phyloP scores from a whole-genome alignment of 2,329 filamentous ascomycete genomes.

The Diaporthe ampelina region DNA sequence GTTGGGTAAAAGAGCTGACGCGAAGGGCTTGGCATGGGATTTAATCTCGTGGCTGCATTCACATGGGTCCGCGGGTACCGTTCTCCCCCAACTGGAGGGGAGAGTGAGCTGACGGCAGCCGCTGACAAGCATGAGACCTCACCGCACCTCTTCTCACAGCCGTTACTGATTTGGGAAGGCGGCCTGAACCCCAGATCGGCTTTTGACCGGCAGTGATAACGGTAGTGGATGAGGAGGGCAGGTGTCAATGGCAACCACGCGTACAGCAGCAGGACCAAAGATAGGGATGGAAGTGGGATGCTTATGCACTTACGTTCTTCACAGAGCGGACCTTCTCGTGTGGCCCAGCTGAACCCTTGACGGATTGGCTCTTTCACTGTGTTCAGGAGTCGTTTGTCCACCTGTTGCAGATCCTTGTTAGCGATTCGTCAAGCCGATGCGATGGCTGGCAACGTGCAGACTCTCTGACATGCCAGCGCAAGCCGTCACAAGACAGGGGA shows the following conservation, averaged over 20 bases:
- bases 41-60: slow-evolving; percentile 29
- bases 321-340: slow-evolving; percentile 93
- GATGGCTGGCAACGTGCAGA: slow-evolving; percentile 28
- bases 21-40: slow-evolving; percentile 30
- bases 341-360: slow-evolving; percentile 97
- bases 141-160: slow-evolving; percentile 8
- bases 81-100: not conserved
- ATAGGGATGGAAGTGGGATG: slow-evolving; percentile 43
- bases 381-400: slow-evolving; percentile 91
- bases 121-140: slow-evolving; percentile 19
- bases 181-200: slow-evolving; percentile 10
- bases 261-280: slow-evolving; percentile 32
- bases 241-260: slow-evolving; percentile 28
- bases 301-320: slow-evolving; percentile 85
- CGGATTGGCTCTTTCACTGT: slow-evolving; percentile 92
- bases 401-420: slow-evolving; percentile 58
- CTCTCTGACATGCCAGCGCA: slow-evolving; percentile 22
- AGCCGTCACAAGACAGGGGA: not conserved
- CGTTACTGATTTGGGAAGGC: slow-evolving; percentile 38
- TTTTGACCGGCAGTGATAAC: slow-evolving; percentile 32
- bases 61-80: slow-evolving; percentile 38
- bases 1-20: slow-evolving; percentile 32
- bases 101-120: slow-evolving; percentile 15
- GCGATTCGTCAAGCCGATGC: slow-evolving; percentile 17
- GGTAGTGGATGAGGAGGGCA: slow-evolving; percentile 21